Evolutionary conservation across 2,329 filamentous ascomycete species (phyloP).

Genomic region (Hymenoscyphus occultus): DNA sequence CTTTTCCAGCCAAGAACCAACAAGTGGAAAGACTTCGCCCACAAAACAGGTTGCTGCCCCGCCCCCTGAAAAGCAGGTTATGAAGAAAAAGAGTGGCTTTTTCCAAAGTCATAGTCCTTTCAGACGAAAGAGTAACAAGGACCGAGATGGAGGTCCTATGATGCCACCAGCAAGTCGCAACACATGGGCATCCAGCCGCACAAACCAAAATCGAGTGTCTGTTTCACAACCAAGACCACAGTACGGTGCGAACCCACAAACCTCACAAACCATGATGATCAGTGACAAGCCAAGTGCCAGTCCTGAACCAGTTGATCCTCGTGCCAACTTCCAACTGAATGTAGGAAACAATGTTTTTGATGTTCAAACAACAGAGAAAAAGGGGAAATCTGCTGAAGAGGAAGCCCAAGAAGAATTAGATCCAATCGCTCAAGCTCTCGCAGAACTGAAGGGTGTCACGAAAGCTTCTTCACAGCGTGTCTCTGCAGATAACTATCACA

Average conservation of each 20-base stretch:
- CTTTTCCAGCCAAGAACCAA: conserved; percentile 79
- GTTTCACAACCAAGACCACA: conserved; percentile 40
- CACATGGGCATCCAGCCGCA: conserved; percentile 50
- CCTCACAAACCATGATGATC: conserved; percentile 35
- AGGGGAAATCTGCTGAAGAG: conserved; percentile 42
- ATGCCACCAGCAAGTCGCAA: conserved; percentile 48
- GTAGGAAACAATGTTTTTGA: conserved; percentile 96
- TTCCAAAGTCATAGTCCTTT: conserved; percentile 94
- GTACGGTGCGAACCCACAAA: conserved; percentile 36
- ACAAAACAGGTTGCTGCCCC: conserved; percentile 56
- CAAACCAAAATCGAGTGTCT: conserved; percentile 25
- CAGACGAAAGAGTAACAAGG: conserved; percentile 80
- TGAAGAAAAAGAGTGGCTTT: conserved; percentile 75
- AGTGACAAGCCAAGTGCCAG: conserved; percentile 54
- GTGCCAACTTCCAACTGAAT: conserved; percentile 89
- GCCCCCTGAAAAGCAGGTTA: conserved; percentile 60
- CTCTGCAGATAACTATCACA: conserved; percentile 93
- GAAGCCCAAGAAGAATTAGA: conserved; percentile 63
- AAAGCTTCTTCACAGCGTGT: conserved; percentile 82
- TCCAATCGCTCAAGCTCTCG: conserved; percentile 87
- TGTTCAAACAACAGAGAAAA: conserved; percentile 74
- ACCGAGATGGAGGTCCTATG: conserved; percentile 55
- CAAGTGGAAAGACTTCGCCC: conserved; percentile 71
- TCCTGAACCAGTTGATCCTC: conserved; percentile 84
- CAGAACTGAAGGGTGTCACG: conserved; percentile 81